Conservation (phyloP, 768 basidiomycete genomes). For the Flagelloscypha sp. region DNA sequence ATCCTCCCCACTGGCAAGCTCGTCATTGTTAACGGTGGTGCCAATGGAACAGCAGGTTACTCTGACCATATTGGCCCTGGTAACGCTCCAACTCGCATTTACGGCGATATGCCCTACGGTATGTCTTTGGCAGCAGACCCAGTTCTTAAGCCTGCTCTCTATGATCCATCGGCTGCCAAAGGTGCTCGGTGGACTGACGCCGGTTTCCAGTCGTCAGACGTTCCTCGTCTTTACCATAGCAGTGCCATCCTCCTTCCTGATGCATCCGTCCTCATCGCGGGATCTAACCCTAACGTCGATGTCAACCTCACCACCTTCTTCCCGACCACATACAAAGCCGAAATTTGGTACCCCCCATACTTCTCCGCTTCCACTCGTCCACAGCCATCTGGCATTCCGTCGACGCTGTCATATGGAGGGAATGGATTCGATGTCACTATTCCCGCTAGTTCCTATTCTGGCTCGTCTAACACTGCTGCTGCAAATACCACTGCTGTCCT, state of each 20-base stretch:
- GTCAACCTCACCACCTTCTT: conserved; percentile 53
- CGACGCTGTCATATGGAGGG: conserved; percentile 80
- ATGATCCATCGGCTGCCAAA: conserved; percentile 63
- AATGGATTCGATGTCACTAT: conserved; percentile 67
- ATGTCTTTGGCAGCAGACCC: conserved; percentile 77
- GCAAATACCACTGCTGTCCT: conserved; percentile 70
- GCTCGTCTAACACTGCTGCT: conserved; percentile 60
- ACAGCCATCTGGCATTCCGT: conserved; percentile 57
- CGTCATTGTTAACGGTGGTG: conserved; percentile 76
- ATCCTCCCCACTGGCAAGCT: conserved; percentile 70
- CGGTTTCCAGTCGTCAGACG: conserved; percentile 50
- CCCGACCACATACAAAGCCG: conserved; percentile 75
- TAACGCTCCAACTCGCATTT: conserved; percentile 24
- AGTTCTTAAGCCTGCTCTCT: conserved; percentile 70
- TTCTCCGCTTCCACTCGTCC: conserved; percentile 68
- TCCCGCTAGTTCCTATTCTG: conserved; percentile 55
- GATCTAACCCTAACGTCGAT: conserved; percentile 90
- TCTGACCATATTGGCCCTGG: conserved; percentile 44
- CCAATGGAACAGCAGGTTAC: conserved; percentile 87
- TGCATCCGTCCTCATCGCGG: conserved; percentile 79
- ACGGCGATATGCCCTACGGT: conserved; percentile 54
- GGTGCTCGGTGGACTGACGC: conserved; percentile 71
- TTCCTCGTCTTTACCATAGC: conserved; percentile 88
- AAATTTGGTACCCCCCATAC: conserved; percentile 90
- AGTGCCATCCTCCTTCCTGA: conserved; percentile 84